These are phyloP conservation scores for Noccaea caerulescens DNA, from an alignment of 345 rosid species.

Conservation along the genomic window DNA sequence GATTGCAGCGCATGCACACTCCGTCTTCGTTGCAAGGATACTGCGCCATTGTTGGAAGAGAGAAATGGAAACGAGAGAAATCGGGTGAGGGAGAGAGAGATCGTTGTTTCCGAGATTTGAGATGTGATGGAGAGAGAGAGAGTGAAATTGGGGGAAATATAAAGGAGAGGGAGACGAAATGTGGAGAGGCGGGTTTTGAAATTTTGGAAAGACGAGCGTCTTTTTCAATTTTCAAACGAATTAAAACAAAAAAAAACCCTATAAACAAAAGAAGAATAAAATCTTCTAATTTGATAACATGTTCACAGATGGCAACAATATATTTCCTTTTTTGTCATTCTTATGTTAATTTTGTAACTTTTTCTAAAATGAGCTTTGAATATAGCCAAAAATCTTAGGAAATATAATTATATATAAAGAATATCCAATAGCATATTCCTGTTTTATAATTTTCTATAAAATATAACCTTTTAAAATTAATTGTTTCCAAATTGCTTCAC, in stretches of 20 bases:
- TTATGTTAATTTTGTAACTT: background rate
- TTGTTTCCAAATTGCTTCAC: too few relatives aligned
- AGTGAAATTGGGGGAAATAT: background rate
- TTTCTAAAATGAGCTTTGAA: too few relatives aligned
- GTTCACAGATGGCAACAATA: background rate
- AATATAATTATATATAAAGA: too few relatives aligned
- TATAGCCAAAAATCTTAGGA: too few relatives aligned
- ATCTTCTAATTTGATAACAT: background rate
- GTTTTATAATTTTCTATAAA: too few relatives aligned
- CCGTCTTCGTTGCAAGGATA: constrained; percentile 73
- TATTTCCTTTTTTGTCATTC: background rate
- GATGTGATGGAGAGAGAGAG: background rate
- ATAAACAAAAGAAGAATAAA: background rate
- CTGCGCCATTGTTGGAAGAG: constrained; percentile 50
- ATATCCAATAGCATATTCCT: too few relatives aligned
- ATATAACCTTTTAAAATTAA: too few relatives aligned
- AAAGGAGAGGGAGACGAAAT: background rate
- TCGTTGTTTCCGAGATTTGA: too few relatives aligned
- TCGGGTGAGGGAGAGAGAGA: background rate
- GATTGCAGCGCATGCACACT: constrained; percentile 65
- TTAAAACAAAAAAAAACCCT: background rate
- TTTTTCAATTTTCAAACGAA: background rate
- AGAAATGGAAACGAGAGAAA: background rate
- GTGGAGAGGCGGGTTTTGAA: background rate
- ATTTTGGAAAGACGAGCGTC: background rate